Evolutionary conservation across 2,329 filamentous ascomycete genomes (phyloP), one percentile per base, ranked within the genome.

Genomic region (Diaporthe capsici): DNA sequence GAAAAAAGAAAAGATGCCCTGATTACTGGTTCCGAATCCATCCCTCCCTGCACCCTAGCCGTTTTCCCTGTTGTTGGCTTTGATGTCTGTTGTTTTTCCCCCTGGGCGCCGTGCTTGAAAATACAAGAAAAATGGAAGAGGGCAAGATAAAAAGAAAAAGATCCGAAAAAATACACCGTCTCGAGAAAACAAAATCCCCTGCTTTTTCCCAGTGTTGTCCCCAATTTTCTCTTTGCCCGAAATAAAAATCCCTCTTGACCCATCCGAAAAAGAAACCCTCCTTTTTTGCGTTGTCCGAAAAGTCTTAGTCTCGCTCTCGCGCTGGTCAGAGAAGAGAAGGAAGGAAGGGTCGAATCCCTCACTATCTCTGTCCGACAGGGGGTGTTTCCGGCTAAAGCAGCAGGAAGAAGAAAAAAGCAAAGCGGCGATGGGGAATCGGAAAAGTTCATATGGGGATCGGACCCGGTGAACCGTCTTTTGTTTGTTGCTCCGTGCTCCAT

Each of bases 401-500:
- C 31, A 42, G 71, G 44, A 55, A 51, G 49, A 53, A 31, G 61
- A 71, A 73, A 74, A 65, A 71, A 63, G 57, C 72, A 76, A 37
- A 70, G 53, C 74, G 39, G 34, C 49, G 49, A 55, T 70, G 65
- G 34, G 65, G 57, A 63, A 58, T 75, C 60, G 37, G 51, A 61
- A 68, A 58, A 73, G 28, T 20, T 65, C 49, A 68, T 31, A 37
- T 37, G 65, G 44, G 42, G 67, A 74, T 72, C 61, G 73, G 74
- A 77, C 75, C 72, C 76, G 73, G 70, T 67, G 61, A 65, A 75
- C 73, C 71, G 73, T 76, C 75, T 75, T 75, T 39, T 70, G 51
- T 34, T 47, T 68, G 61, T 73, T 65, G 75, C 73, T 73, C 75
- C 75, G 42, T 75, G 68, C 75, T 75, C 73, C 75, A 60, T 76